phyloP scores from a whole-genome alignment of 2,329 filamentous ascomycete species.

The Purpureocillium takamizusanense region DNA sequence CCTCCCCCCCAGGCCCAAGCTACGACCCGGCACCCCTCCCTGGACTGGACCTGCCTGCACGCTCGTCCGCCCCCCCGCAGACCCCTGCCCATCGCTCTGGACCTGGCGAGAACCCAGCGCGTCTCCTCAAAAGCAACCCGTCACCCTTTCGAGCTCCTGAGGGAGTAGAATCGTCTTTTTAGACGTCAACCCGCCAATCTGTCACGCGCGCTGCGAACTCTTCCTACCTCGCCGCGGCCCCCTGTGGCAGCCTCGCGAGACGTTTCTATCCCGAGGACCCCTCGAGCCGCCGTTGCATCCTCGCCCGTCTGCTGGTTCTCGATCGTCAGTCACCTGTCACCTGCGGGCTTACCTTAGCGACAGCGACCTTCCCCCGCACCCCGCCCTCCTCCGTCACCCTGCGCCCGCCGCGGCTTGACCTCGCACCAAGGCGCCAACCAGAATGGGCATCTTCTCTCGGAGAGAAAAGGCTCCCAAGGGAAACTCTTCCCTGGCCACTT shows the following conservation, averaged over 20 bases:
- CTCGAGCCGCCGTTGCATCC: not conserved
- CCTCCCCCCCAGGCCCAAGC: not conserved
- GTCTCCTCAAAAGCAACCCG: conserved; percentile 1
- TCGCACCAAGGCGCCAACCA: conserved; percentile 6
- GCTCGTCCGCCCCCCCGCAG: not conserved
- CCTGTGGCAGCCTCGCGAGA: not conserved
- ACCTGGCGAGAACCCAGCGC: not conserved
- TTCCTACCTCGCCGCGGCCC: not conserved
- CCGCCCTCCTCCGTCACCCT: conserved; percentile 6
- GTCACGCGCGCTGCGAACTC: not conserved
- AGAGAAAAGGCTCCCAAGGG: conserved; percentile 40
- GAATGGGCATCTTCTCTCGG: conserved; percentile 48
- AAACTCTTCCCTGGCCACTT: conserved; percentile 30
- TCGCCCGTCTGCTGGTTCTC: not conserved
- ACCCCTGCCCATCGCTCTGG: not conserved
- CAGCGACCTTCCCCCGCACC: conserved; percentile 10
- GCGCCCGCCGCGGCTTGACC: conserved; percentile 6
- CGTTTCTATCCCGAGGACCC: not conserved
- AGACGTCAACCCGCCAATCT: not conserved
- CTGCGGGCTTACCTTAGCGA: conserved; percentile 3
- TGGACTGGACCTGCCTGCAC: no score
- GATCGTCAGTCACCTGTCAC: conserved; percentile 4
- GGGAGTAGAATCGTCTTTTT: not conserved
- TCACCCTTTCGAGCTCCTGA: not conserved
- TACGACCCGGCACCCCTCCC: not conserved